A percentile compares a stretch with the other conserved stretches of the same genome.
Evolutionary conservation across 331 rosid genomes (phyloP).

Genomic region (Stylosanthes scabra): DNA sequence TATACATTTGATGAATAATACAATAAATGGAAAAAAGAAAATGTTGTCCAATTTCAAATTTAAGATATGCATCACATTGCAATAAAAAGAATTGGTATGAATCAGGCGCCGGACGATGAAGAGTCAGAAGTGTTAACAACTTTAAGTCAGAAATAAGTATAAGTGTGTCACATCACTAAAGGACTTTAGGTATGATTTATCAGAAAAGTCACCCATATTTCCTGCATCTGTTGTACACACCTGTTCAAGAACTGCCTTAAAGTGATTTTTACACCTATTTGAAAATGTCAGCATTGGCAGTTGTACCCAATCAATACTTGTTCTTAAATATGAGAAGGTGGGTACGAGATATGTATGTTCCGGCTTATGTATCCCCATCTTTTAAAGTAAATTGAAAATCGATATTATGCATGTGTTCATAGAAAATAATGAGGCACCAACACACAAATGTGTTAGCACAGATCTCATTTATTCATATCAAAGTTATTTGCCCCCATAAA

Average conservation of each 20-base stretch:
- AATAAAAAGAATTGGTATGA: conserved; percentile 10
- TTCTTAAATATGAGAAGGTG: neutral
- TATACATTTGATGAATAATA: conserved; percentile 18
- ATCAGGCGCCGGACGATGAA: neutral
- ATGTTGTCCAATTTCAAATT: conserved; percentile 26
- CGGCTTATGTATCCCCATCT: neutral
- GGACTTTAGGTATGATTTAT: conserved; percentile 13
- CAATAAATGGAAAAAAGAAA: conserved; percentile 19
- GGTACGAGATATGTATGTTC: neutral
- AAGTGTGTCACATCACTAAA: neutral
- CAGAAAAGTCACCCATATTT: neutral
- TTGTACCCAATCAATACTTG: conserved; percentile 3
- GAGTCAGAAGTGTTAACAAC: neutral
- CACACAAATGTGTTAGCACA: conserved; percentile 16
- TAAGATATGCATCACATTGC: conserved; percentile 11
- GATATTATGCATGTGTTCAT: conserved; percentile 22
- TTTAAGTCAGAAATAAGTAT: conserved; percentile 3
- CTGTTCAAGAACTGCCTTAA: conserved; percentile 23
- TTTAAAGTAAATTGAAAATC: conserved; percentile 14
- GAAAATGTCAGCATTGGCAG: conserved; percentile 15
- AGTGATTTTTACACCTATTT: conserved; percentile 20
- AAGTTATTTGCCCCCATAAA: too few species aligned
- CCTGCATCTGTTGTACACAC: neutral
- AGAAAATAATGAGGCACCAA: conserved; percentile 1
- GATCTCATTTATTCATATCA: conserved; percentile 13